phyloP scores from a whole-genome alignment of 257 asterid genomes.

The Petunia secreta region DNA sequence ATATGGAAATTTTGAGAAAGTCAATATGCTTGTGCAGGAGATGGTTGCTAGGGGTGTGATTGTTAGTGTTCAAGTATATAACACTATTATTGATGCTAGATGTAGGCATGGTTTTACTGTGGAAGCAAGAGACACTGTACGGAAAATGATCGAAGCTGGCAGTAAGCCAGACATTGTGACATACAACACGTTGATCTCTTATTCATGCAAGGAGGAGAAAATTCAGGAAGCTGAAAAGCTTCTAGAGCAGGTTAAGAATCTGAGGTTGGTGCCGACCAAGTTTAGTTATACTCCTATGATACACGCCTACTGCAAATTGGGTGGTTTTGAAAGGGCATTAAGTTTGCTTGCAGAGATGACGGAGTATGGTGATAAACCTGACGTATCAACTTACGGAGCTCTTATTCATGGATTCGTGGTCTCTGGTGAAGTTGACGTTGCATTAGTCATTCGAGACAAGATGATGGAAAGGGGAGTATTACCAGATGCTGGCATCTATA shows the following conservation, averaged over 20 bases:
- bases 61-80: conserved; percentile 57
- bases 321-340: conserved; percentile 73
- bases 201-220: conserved; percentile 66
- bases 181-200: conserved; percentile 71
- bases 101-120: conserved; percentile 50
- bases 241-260: conserved; percentile 47
- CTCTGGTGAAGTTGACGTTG: conserved; percentile 75
- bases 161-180: conserved; percentile 66
- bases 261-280: conserved; percentile 60
- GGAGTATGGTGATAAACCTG: conserved; percentile 70
- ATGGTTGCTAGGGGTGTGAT: conserved; percentile 65
- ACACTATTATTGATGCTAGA: conserved; percentile 65
- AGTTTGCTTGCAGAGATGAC: conserved; percentile 70
- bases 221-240: conserved; percentile 70
- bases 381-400: conserved; percentile 71
- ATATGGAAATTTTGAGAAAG: conserved; percentile 59
- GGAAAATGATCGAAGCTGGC: conserved; percentile 61
- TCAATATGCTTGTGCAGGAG: conserved; percentile 61
- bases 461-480: conserved; percentile 67
- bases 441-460: conserved; percentile 63
- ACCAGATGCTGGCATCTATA: conserved; percentile 85
- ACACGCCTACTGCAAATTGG: conserved; percentile 57
- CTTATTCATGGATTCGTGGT: conserved; percentile 78
- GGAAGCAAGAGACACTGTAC: conserved; percentile 52
- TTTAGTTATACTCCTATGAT: conserved; percentile 79